These are phyloP conservation scores for Gremmenia infestans DNA, from an alignment of 2,329 filamentous ascomycete species.

Conservation along the genomic window DNA sequence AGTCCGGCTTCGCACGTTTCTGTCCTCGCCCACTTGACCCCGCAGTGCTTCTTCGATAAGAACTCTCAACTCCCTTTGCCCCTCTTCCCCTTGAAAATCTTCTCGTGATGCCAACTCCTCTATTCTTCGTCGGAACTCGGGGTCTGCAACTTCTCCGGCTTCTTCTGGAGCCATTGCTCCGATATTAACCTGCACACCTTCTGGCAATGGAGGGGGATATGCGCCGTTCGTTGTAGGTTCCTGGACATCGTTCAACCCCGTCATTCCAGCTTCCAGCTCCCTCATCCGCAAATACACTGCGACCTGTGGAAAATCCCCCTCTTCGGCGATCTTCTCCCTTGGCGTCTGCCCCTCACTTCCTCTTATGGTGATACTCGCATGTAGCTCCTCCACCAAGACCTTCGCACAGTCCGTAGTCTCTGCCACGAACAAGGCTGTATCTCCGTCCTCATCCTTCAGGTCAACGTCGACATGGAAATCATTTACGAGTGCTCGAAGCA, in stretches of 20 bases:
- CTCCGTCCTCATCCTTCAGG: constrained; percentile 81
- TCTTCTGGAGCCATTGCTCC: constrained; percentile 66
- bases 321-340: constrained; percentile 70
- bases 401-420: constrained; percentile 76
- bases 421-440: constrained; percentile 91
- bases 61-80: constrained; percentile 71
- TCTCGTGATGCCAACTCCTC: constrained; percentile 80
- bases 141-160: constrained; percentile 63
- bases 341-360: constrained; percentile 78
- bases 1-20: constrained; percentile 59
- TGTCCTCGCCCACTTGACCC: constrained; percentile 60
- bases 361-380: constrained; percentile 57
- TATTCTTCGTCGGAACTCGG: constrained; percentile 79
- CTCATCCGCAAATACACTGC: constrained; percentile 59
- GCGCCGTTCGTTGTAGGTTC: constrained; percentile 18
- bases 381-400: constrained; percentile 76
- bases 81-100: constrained; percentile 77
- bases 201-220: constrained; percentile 59
- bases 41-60: constrained; percentile 76
- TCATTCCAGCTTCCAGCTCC: constrained; percentile 31
- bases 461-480: constrained; percentile 77
- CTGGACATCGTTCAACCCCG: constrained; percentile 26
- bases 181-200: constrained; percentile 72
- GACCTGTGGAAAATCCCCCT: constrained; percentile 73
- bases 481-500: constrained; percentile 69